Evolutionary conservation across 75 land plant species (phyloP).

Genomic region (Larix kaempferi): DNA sequence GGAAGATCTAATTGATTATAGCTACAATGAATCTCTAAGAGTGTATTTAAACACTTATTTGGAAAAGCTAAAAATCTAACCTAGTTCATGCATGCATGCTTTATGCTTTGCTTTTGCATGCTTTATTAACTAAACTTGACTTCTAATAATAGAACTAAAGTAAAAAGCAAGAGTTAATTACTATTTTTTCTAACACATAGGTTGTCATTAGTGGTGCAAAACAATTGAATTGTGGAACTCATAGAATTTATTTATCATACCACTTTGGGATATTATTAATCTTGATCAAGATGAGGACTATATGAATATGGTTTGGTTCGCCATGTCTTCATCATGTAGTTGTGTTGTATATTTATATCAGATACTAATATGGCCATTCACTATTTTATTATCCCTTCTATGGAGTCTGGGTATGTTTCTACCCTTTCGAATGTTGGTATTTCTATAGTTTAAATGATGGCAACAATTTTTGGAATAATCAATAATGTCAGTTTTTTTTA

Average conservation of each 20-base stretch:
- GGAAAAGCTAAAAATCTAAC: too few relatives aligned
- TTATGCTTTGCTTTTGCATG: too few relatives aligned
- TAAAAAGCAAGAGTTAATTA: too few relatives aligned
- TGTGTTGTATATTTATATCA: constrained; percentile 22
- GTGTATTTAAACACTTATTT: too few relatives aligned
- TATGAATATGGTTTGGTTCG: constrained; percentile 27
- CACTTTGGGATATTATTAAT: constrained; percentile 50
- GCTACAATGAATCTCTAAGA: too few relatives aligned
- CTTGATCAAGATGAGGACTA: constrained; percentile 29
- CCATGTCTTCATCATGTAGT: constrained; percentile 20
- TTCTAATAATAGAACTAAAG: too few relatives aligned
- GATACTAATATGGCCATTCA: constrained; percentile 47
- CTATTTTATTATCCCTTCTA: constrained; percentile 23
- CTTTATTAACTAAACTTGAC: too few relatives aligned
- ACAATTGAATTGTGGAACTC: constrained; percentile 42
- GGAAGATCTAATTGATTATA: too few relatives aligned
- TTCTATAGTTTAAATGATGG: neutral
- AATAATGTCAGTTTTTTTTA: too few relatives aligned
- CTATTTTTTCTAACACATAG: too few relatives aligned
- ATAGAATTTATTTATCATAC: constrained; percentile 42
- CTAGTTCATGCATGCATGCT: too few relatives aligned
- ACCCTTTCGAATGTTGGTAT: neutral
- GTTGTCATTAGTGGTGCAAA: constrained; percentile 28
- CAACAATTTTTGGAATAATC: neutral
- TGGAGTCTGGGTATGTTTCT: constrained; percentile 52